A percentile compares a stretch with the other conserved stretches of the same genome.
Evolutionary conservation across 1,139 yeast genomes (phyloP).

Genomic region (Hansenula lynferdii): DNA sequence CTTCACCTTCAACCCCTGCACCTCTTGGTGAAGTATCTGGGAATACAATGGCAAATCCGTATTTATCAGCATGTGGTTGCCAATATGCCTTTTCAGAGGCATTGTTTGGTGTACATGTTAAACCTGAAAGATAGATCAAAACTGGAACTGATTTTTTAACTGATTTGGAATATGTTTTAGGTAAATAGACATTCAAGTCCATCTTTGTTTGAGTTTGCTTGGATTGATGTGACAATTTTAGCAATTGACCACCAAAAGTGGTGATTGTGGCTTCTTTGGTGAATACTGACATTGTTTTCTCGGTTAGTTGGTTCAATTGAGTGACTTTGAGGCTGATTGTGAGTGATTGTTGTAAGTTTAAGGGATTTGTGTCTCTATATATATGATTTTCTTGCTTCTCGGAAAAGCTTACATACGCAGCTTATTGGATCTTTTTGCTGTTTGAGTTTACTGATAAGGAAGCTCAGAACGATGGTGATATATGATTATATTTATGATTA

Average conservation of each 20-base stretch:
- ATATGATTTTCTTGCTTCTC: too few relatives aligned
- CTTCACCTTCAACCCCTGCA: conserved; percentile 77
- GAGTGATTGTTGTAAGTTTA: too few relatives aligned
- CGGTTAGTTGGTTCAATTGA: conserved; percentile 2
- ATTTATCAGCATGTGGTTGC: conserved; percentile 73
- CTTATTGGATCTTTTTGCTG: too few relatives aligned
- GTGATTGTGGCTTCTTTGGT: conserved; percentile 51
- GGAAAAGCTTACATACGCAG: too few relatives aligned
- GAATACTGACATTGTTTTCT: conserved; percentile 44
- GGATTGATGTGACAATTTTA: conserved; percentile 75
- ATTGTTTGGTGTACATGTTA: conserved; percentile 91
- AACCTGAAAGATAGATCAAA: conserved; percentile 76
- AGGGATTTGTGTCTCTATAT: too few relatives aligned
- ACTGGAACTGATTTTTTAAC: conserved; percentile 52
- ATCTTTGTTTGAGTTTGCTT: conserved; percentile 59
- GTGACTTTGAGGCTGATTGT: too few relatives aligned
- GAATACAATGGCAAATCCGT: conserved; percentile 83
- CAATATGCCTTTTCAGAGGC: conserved; percentile 94
- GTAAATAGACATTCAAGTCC: conserved; percentile 82
- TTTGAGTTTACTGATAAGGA: too few relatives aligned
- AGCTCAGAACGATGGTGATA: too few relatives aligned
- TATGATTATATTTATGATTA: too few relatives aligned
- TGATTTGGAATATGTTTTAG: conserved; percentile 42
- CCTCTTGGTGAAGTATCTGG: conserved; percentile 99
- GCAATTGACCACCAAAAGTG: conserved; percentile 71